A percentile compares a stretch with the other conserved stretches of the same genome.
Conservation (phyloP, 805 yeast species). For the Saccharomycopsis microspora region DNA sequence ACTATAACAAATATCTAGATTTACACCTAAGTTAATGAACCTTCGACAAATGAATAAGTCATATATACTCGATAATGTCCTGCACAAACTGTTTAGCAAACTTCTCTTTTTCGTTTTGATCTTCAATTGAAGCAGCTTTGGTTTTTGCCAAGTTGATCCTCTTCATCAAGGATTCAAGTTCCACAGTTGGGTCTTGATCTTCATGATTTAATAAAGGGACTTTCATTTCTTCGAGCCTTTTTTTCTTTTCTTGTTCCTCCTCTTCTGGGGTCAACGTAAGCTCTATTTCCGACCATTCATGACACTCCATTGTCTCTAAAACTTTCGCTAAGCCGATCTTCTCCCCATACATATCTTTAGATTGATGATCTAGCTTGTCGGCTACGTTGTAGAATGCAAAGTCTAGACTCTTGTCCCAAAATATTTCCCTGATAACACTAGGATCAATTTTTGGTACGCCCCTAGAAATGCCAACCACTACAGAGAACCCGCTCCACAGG, state of each 20-base stretch:
- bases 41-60: background rate
- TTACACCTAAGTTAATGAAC: background rate
- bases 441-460: background rate
- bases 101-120: conserved; percentile 4
- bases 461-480: conserved; percentile 1
- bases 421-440: conserved; percentile 4
- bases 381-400: conserved; percentile 1
- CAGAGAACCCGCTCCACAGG: conserved; percentile 16
- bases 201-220: conserved; percentile 21
- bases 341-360: conserved; percentile 15
- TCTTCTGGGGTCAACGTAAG: background rate
- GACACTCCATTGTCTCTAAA: conserved; percentile 12
- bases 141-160: conserved; percentile 13
- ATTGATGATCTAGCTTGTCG: background rate
- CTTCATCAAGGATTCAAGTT: conserved; percentile 5
- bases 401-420: conserved; percentile 15
- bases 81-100: conserved; percentile 13
- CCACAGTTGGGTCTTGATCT: background rate
- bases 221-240: background rate
- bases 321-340: conserved; percentile 9
- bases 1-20: background rate
- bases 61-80: conserved; percentile 11
- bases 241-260: background rate
- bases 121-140: conserved; percentile 6
- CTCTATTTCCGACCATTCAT: conserved; percentile 15